These are phyloP conservation scores for Sonneratia alba DNA, from an alignment of 345 rosid genomes.

Conservation along the genomic window DNA sequence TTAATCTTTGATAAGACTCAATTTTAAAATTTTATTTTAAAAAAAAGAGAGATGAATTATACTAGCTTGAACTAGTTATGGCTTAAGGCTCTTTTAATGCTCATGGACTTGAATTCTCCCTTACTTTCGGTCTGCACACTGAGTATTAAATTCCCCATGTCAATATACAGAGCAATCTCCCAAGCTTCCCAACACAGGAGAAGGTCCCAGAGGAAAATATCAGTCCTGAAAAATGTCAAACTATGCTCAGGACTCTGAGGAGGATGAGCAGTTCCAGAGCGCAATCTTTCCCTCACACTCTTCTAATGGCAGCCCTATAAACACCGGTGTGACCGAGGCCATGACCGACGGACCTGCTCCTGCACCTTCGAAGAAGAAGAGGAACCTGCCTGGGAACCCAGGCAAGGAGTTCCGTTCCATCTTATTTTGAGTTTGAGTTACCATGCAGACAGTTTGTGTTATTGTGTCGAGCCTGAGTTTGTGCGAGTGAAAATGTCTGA, in stretches of 20 bases:
- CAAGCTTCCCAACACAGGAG: conserved; percentile 3
- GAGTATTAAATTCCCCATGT: background rate
- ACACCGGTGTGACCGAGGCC: conserved; percentile 14
- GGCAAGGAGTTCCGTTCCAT: conserved; percentile 22
- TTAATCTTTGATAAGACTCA: too few species aligned
- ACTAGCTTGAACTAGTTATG: too few species aligned
- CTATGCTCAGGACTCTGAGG: conserved; percentile 35
- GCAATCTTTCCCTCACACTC: conserved; percentile 21
- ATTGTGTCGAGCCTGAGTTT: background rate
- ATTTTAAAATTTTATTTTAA: too few species aligned
- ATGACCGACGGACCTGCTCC: conserved; percentile 20
- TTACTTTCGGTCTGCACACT: conserved; percentile 26
- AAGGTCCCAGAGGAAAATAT: background rate
- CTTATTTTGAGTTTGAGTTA: background rate
- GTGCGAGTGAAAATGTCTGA: background rate
- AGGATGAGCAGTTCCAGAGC: conserved; percentile 35
- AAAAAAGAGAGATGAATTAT: too few species aligned
- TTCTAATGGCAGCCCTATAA: conserved; percentile 31
- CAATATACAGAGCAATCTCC: conserved; percentile 19
- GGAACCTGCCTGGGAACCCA: conserved; percentile 54
- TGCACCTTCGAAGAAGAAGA: conserved; percentile 28
- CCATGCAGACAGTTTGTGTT: background rate
- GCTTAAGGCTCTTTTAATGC: conserved; percentile 5
- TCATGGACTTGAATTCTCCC: conserved; percentile 20
- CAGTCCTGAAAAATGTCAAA: conserved; percentile 28